A percentile compares a stretch with the other conserved stretches of the same genome.
Evolutionary conservation across 108 stramenopile species (phyloP).

Genomic region (Fragilariopsis cylindrus): DNA sequence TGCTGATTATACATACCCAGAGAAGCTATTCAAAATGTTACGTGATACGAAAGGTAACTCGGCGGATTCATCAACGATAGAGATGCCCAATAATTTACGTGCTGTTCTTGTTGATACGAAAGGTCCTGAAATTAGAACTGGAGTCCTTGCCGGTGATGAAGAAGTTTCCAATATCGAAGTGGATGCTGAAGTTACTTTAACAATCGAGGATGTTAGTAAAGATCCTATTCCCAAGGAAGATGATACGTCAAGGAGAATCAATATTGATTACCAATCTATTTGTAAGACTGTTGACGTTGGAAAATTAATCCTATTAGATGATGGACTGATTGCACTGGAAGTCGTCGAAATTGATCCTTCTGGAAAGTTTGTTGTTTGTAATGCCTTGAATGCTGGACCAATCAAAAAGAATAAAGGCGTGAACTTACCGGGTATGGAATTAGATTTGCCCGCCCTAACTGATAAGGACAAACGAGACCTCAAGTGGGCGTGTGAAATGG

Average conservation of each 20-base stretch:
- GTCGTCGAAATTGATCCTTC: conserved; percentile 56
- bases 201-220: conserved; percentile 44
- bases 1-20: conserved; percentile 56
- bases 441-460: conserved; percentile 86
- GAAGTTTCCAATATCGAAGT: conserved; percentile 53
- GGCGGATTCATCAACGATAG: conserved; percentile 23
- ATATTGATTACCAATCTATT: conserved; percentile 81
- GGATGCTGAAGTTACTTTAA: conserved; percentile 53
- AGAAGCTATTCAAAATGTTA: conserved; percentile 40
- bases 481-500: conserved; percentile 64
- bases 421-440: conserved; percentile 69
- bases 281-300: conserved; percentile 62
- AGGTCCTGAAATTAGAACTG: conserved; percentile 91
- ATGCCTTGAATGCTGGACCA: conserved; percentile 67
- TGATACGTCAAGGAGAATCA: conserved; percentile 54
- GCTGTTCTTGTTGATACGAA: conserved; percentile 89
- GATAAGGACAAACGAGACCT: conserved; percentile 88
- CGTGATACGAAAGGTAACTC: conserved; percentile 48
- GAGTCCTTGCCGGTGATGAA: conserved; percentile 65
- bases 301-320: conserved; percentile 69
- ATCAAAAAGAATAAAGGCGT: conserved; percentile 86
- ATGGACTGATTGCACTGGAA: conserved; percentile 76
- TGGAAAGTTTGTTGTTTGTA: conserved; percentile 46
- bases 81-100: conserved; percentile 58
- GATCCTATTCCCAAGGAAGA: conserved; percentile 48